Percentiles rank a stretch among this genome's conserved stretches.
Conservation (phyloP, 495 filamentous ascomycete species). For the Parathielavia appendiculata region DNA sequence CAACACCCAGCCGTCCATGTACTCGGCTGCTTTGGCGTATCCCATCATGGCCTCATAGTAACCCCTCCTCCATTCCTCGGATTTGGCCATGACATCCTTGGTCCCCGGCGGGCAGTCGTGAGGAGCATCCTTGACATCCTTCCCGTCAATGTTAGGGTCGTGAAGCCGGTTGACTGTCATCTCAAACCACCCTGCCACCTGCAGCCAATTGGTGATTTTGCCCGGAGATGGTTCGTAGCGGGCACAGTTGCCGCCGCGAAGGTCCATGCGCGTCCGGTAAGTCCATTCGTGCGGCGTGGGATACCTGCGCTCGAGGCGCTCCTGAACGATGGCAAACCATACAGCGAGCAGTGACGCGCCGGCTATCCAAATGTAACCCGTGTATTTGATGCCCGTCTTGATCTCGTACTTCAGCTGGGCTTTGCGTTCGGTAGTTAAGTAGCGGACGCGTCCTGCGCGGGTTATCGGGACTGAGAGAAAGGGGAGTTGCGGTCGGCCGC, state of each 20-base stretch:
- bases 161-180: conserved; percentile 57
- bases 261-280: conserved; percentile 54
- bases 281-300: conserved; percentile 73
- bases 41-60: conserved; percentile 79
- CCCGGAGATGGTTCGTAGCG: conserved; percentile 50
- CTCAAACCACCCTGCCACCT: conserved; percentile 50
- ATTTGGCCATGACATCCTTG: conserved; percentile 65
- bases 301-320: conserved; percentile 65
- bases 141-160: conserved; percentile 60
- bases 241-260: conserved; percentile 54
- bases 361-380: conserved; percentile 51
- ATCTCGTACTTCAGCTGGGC: conserved; percentile 61
- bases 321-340: conserved; percentile 57
- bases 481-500: conserved; percentile 66
- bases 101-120: conserved; percentile 27
- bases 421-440: conserved; percentile 71
- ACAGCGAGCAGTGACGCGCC: conserved; percentile 49
- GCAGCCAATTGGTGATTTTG: conserved; percentile 58
- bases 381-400: conserved; percentile 56
- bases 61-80: conserved; percentile 73
- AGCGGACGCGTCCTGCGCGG: conserved; percentile 54
- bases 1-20: conserved; percentile 67
- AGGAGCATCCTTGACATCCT: conserved; percentile 48
- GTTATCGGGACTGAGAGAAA: conserved; percentile 56
- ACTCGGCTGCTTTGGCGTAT: conserved; percentile 68